Conservation (phyloP, 1,284 basidiomycete genomes). For the Schizophyllum commune region DNA sequence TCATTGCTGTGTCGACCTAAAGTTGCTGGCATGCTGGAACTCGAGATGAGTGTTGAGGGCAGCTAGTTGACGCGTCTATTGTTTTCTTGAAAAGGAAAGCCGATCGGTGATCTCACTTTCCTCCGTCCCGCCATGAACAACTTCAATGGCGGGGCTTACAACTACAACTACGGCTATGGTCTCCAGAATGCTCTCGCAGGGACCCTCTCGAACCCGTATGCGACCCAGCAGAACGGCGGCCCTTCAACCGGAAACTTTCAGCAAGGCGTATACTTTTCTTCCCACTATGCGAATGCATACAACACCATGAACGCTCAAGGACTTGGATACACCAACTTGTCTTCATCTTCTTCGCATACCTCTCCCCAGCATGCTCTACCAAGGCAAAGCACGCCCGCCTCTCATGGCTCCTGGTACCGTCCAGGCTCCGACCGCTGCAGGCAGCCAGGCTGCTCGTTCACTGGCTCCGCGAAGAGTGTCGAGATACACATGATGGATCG, state of each 20-base stretch:
- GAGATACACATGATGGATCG: constrained; percentile 87
- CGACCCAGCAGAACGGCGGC: constrained; percentile 18
- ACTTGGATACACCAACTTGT: constrained; percentile 40
- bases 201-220: constrained; percentile 9
- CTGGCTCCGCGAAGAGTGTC: constrained; percentile 67
- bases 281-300: constrained; percentile 59
- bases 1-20: too few relatives aligned
- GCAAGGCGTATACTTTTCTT: constrained; percentile 20
- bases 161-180: background rate
- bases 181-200: background rate
- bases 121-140: background rate
- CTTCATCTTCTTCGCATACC: constrained; percentile 48
- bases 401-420: constrained; percentile 47
- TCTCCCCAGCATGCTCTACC: constrained; percentile 21
- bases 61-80: too few relatives aligned
- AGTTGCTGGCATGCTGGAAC: too few relatives aligned
- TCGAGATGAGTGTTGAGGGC: too few relatives aligned
- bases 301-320: constrained; percentile 16
- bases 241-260: too few relatives aligned
- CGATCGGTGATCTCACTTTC: background rate
- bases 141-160: background rate
- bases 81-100: background rate
- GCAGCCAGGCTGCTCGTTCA: constrained; percentile 63
- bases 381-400: constrained; percentile 10
- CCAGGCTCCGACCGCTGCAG: constrained; percentile 57